Percentiles rank a stretch among this genome's conserved stretches.
These are phyloP conservation scores for Calocybe gambosa DNA, from an alignment of 1,284 basidiomycete genomes.

Conservation along the genomic window DNA sequence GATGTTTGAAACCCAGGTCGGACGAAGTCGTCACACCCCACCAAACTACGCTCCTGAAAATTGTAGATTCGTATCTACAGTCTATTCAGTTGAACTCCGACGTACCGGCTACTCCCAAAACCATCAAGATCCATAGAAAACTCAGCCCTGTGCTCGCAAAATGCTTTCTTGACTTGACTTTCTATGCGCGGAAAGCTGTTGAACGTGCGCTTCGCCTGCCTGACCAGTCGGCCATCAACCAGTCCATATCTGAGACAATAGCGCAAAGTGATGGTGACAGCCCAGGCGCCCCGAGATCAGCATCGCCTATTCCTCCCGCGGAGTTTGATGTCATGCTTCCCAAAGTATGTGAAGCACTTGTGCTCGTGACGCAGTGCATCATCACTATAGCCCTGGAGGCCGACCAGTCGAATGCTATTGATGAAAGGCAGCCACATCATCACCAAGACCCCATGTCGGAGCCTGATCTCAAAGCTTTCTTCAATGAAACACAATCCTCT, in stretches of 20 bases:
- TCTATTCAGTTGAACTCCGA: conserved; percentile 27
- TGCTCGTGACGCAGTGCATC: conserved; percentile 74
- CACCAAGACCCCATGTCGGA: conserved; percentile 12
- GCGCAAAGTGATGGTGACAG: conserved; percentile 15
- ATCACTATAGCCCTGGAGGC: conserved; percentile 57
- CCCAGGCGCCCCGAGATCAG: conserved; percentile 6
- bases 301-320: conserved; percentile 19
- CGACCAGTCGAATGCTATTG: conserved; percentile 28
- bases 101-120: conserved; percentile 22
- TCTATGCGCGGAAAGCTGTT: conserved; percentile 48
- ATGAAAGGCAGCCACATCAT: conserved; percentile 11
- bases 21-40: conserved; percentile 76
- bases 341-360: conserved; percentile 73
- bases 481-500: conserved; percentile 36
- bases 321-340: conserved; percentile 62
- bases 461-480: conserved; percentile 32
- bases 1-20: conserved; percentile 32
- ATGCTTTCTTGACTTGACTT: conserved; percentile 49
- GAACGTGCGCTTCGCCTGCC: conserved; percentile 36
- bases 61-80: conserved; percentile 77
- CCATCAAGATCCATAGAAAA: conserved; percentile 31
- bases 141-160: conserved; percentile 46
- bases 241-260: conserved; percentile 13
- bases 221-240: conserved; percentile 5
- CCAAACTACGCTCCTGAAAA: conserved; percentile 80